A percentile compares a stretch with the other conserved stretches of the same genome.
These are phyloP conservation scores for Trichoderma sp. DNA, from an alignment of 2,329 filamentous ascomycete species.

Conservation along the genomic window DNA sequence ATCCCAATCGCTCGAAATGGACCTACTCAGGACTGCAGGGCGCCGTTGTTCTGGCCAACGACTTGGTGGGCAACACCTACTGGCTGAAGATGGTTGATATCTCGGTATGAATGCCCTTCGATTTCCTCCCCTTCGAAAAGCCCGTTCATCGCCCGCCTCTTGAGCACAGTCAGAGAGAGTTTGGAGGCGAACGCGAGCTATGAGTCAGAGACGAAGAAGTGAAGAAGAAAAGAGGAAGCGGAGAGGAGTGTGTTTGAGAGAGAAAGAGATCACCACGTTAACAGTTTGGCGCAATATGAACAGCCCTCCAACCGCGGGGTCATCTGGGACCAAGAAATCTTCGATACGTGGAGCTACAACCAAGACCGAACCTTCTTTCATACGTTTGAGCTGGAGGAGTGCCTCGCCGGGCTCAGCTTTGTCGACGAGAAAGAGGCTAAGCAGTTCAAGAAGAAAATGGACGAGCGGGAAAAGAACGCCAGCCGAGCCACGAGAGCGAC, in stretches of 20 bases:
- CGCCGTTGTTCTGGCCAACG: slow-evolving; percentile 87
- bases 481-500: slow-evolving; percentile 82
- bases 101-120: slow-evolving; percentile 60
- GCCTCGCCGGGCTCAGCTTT: slow-evolving; percentile 86
- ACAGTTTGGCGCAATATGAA: slow-evolving; percentile 1
- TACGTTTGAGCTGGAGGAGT: slow-evolving; percentile 93
- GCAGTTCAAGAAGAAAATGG: slow-evolving; percentile 96
- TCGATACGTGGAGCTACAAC: slow-evolving; percentile 92
- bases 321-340: slow-evolving; percentile 97
- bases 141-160: slow-evolving; percentile 5
- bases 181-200: neutral
- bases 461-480: slow-evolving; percentile 92
- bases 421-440: slow-evolving; percentile 97
- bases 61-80: slow-evolving; percentile 91
- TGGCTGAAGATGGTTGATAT: slow-evolving; percentile 98
- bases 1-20: slow-evolving; percentile 85
- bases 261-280: neutral
- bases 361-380: slow-evolving; percentile 98
- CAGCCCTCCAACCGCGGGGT: slow-evolving; percentile 79
- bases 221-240: too few species aligned
- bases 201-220: neutral
- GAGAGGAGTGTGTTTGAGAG: neutral
- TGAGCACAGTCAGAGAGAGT: neutral
- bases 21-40: slow-evolving; percentile 92
- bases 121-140: slow-evolving; percentile 18